Percentiles rank a stretch among this genome's conserved stretches.
Evolutionary conservation across 805 yeast genomes (phyloP).

Genomic region (Starmerella stellata): DNA sequence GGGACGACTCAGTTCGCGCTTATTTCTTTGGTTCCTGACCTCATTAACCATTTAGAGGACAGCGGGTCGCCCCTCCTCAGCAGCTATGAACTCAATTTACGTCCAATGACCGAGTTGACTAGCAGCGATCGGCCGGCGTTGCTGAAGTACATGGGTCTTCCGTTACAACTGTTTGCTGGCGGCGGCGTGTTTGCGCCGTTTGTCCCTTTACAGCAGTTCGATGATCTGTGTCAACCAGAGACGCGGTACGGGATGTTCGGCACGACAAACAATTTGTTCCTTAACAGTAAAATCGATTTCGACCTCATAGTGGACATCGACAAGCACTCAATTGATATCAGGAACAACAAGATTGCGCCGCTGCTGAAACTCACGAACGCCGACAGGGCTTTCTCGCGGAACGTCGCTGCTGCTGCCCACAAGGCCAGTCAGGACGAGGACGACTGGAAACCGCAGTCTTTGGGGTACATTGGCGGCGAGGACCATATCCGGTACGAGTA

Average conservation of each 20-base stretch:
- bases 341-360: conserved; percentile 28
- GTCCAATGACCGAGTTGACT: conserved; percentile 46
- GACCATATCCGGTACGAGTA: conserved; percentile 75
- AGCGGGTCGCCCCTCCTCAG: conserved; percentile 62
- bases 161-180: conserved; percentile 65
- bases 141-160: conserved; percentile 67
- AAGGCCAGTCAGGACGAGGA: conserved; percentile 28
- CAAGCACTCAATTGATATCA: conserved; percentile 23
- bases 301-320: conserved; percentile 64
- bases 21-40: conserved; percentile 65
- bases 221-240: conserved; percentile 40
- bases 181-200: conserved; percentile 87
- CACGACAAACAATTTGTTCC: conserved; percentile 65
- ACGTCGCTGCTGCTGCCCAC: conserved; percentile 34
- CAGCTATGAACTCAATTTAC: conserved; percentile 33
- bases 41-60: conserved; percentile 52
- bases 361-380: conserved; percentile 33
- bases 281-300: conserved; percentile 44
- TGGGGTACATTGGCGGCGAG: conserved; percentile 54
- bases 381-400: conserved; percentile 62
- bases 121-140: conserved; percentile 65
- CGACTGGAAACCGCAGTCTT: conserved; percentile 26
- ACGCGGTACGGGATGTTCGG: conserved; percentile 61
- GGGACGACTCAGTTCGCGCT: conserved; percentile 72
- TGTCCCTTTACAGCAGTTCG: conserved; percentile 80